phyloP scores from a whole-genome alignment of 352 stramenopile species.

The Phytopythium chamaehyphon region DNA sequence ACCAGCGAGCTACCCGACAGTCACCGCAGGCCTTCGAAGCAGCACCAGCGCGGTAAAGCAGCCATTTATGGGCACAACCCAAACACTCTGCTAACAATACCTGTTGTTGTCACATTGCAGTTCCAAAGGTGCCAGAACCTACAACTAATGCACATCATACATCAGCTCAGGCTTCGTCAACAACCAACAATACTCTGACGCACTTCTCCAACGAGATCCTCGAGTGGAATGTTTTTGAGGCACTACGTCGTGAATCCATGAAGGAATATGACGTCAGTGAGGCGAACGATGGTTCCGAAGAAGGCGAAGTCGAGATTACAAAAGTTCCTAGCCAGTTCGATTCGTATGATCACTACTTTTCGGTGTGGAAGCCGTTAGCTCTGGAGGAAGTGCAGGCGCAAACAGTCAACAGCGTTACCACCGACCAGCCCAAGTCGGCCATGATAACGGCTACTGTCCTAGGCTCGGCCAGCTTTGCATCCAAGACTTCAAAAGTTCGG shows the following conservation, averaged over 20 bases:
- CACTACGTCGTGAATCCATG: slow-evolving; percentile 48
- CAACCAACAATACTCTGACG: slow-evolving; percentile 54
- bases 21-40: slow-evolving; percentile 70
- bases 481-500: slow-evolving; percentile 64
- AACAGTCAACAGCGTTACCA: slow-evolving; percentile 72
- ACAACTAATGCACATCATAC: neutral
- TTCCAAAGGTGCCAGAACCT: slow-evolving; percentile 1
- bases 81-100: too few species aligned
- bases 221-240: slow-evolving; percentile 73
- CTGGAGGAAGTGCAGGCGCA: slow-evolving; percentile 88
- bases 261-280: slow-evolving; percentile 45
- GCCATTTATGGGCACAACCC: too few species aligned
- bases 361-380: slow-evolving; percentile 83
- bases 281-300: slow-evolving; percentile 66
- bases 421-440: slow-evolving; percentile 47
- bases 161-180: slow-evolving; percentile 3
- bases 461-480: slow-evolving; percentile 48
- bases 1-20: slow-evolving; percentile 34
- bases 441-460: slow-evolving; percentile 41
- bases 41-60: slow-evolving; percentile 40
- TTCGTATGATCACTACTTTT: slow-evolving; percentile 88
- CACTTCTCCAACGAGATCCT: slow-evolving; percentile 86
- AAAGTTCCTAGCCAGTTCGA: slow-evolving; percentile 81
- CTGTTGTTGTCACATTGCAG: too few species aligned
- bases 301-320: slow-evolving; percentile 65